Percentiles rank a stretch among this genome's conserved stretches.
phyloP scores from a whole-genome alignment of 1,284 basidiomycete species.

The Boletus sp. region DNA sequence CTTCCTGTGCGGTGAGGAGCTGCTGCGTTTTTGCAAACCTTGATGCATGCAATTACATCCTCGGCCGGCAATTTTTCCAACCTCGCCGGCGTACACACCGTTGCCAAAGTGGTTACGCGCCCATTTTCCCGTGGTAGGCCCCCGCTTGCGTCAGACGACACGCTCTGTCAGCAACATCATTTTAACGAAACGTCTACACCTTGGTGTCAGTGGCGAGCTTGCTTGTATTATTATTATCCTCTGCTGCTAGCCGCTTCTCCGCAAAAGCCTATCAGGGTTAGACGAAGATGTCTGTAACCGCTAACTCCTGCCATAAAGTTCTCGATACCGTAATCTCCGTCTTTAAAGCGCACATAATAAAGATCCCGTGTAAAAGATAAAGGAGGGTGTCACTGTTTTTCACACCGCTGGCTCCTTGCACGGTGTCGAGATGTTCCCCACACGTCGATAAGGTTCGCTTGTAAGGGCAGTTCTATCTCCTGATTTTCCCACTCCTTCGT shows the following conservation, averaged over 20 bases:
- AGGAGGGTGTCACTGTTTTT: constrained; percentile 12
- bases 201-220: background rate
- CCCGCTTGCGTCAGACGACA: constrained; percentile 2
- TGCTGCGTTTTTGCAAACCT: constrained; percentile 12
- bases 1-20: constrained; percentile 9
- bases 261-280: constrained; percentile 33
- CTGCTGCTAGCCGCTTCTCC: constrained; percentile 21
- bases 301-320: constrained; percentile 25
- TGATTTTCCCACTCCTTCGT: constrained; percentile 10
- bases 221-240: constrained; percentile 21
- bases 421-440: constrained; percentile 13
- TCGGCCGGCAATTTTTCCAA: constrained; percentile 14
- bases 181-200: background rate
- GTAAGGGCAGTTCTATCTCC: constrained; percentile 8
- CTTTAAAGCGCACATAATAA: constrained; percentile 14
- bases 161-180: background rate
- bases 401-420: background rate
- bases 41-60: constrained; percentile 10
- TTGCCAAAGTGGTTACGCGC: constrained; percentile 16
- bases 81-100: constrained; percentile 5
- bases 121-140: constrained; percentile 13
- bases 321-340: constrained; percentile 36
- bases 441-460: constrained; percentile 14
- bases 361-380: constrained; percentile 16
- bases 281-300: constrained; percentile 20